A percentile compares a stretch with the other conserved stretches of the same genome.
Conservation (phyloP, 805 yeast genomes). For the Nakazawaea pomicola region DNA sequence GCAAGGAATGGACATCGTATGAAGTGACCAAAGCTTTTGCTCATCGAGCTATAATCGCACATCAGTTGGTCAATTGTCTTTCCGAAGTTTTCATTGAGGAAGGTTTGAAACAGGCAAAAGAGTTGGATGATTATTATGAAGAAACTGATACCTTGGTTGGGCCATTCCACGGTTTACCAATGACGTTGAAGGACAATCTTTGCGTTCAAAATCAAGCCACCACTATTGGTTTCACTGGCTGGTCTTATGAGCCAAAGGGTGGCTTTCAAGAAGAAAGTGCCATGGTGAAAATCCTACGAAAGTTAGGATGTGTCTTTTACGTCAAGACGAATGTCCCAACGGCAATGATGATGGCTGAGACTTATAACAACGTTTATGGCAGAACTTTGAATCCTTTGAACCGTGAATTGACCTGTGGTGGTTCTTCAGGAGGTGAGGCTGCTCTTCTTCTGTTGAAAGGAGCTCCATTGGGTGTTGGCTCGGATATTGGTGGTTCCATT, state of each 20-base stretch:
- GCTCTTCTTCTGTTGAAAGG: slow-evolving; percentile 40
- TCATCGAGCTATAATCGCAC: slow-evolving; percentile 54
- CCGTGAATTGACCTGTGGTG: slow-evolving; percentile 40
- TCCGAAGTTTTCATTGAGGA: slow-evolving; percentile 47
- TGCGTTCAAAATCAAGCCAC: slow-evolving; percentile 44
- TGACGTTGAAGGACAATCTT: slow-evolving; percentile 37
- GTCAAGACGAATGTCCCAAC: slow-evolving; percentile 51
- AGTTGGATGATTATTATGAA: slow-evolving; percentile 45
- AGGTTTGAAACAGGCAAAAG: slow-evolving; percentile 52
- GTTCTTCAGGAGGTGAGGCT: slow-evolving; percentile 53
- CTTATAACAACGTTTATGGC: slow-evolving; percentile 40
- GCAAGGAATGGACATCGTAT: slow-evolving; percentile 33
- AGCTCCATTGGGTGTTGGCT: slow-evolving; percentile 48
- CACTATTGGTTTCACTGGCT: slow-evolving; percentile 44
- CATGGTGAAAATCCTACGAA: slow-evolving; percentile 34
- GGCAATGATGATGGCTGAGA: slow-evolving; percentile 46
- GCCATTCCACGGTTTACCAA: slow-evolving; percentile 64
- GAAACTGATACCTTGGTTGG: slow-evolving; percentile 47
- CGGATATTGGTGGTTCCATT: slow-evolving; percentile 50
- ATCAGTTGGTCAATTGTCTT: slow-evolving; percentile 42
- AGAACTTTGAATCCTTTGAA: slow-evolving; percentile 42
- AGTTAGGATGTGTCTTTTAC: slow-evolving; percentile 48
- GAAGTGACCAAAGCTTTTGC: slow-evolving; percentile 51
- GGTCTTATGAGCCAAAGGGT: slow-evolving; percentile 31
- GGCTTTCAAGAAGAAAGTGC: slow-evolving; percentile 29